phyloP scores from a whole-genome alignment of 805 yeast genomes.

The Tetrapisispora phaffii region DNA sequence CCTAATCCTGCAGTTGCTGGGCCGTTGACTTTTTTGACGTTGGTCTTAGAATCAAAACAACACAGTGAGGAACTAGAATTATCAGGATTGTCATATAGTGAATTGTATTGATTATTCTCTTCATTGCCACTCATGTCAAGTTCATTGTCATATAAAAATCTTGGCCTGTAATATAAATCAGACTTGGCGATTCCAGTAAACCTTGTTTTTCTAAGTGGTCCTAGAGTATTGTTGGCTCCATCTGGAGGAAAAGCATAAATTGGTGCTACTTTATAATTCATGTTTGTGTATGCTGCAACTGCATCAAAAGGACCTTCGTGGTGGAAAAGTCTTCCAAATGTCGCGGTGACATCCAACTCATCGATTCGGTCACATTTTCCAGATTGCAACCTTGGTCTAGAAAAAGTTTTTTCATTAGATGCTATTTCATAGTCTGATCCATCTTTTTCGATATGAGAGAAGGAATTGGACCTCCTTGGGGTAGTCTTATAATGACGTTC shows the following conservation, averaged over 20 bases:
- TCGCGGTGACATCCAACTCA: constrained; percentile 89
- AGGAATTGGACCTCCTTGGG: not conserved
- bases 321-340: constrained; percentile 91
- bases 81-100: not conserved
- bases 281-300: constrained; percentile 92
- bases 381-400: constrained; percentile 36
- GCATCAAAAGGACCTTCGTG: constrained; percentile 99
- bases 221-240: constrained; percentile 59
- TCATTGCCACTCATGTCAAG: not conserved
- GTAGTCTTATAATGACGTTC: not conserved
- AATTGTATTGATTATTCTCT: not conserved
- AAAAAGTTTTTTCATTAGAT: not conserved
- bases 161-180: constrained; percentile 1
- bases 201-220: constrained; percentile 40
- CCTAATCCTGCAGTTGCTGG: constrained; percentile 82
- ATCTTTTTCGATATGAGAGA: not conserved
- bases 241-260: constrained; percentile 91
- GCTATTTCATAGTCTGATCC: not conserved
- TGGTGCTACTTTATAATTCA: constrained; percentile 67
- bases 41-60: constrained; percentile 20
- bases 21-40: constrained; percentile 81
- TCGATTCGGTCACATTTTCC: constrained; percentile 88
- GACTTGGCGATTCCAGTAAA: not conserved
- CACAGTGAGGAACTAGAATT: not conserved
- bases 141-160: constrained; percentile 20